phyloP scores from a whole-genome alignment of 192 early-diverging fungal species.

The Phycomyces blakesleeanus region DNA sequence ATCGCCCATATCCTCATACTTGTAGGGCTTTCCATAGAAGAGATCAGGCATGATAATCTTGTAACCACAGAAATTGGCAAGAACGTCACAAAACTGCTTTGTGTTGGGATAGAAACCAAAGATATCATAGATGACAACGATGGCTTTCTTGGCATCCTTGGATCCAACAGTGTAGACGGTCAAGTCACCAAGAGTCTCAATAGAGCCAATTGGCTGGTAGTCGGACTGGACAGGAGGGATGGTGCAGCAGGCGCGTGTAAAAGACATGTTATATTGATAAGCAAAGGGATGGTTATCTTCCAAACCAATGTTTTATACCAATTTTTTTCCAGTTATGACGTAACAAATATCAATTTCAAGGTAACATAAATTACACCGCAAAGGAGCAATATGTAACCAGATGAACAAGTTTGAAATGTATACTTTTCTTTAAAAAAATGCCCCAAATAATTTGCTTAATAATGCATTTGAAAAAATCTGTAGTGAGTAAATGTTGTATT shows the following conservation, averaged over 20 bases:
- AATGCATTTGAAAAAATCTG: too few relatives aligned
- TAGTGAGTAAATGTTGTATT: too few relatives aligned
- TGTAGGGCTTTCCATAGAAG: constrained; percentile 46
- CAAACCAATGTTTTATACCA: too few relatives aligned
- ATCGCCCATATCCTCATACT: constrained; percentile 37
- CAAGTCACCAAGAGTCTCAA: constrained; percentile 24
- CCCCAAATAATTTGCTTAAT: too few relatives aligned
- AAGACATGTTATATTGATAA: constrained; percentile 1
- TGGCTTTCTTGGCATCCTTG: not conserved
- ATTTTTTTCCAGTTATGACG: too few relatives aligned
- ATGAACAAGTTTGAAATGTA: too few relatives aligned
- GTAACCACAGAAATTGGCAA: constrained; percentile 47
- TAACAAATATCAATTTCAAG: too few relatives aligned
- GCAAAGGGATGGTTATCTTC: too few relatives aligned
- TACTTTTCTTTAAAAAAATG: too few relatives aligned
- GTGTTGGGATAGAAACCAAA: constrained; percentile 39
- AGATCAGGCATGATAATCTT: constrained; percentile 66
- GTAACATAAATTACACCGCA: too few relatives aligned
- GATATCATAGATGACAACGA: not conserved
- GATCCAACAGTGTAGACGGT: constrained; percentile 29
- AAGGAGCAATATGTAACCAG: too few relatives aligned
- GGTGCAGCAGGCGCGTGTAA: constrained; percentile 25
- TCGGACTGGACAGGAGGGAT: constrained; percentile 26
- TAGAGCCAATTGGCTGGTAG: constrained; percentile 25
- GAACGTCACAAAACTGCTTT: constrained; percentile 60